Percentiles rank a stretch among this genome's conserved stretches.
These are phyloP conservation scores for Pseudogymnoascus pannorum DNA, from an alignment of 2,329 filamentous ascomycete species.

Conservation along the genomic window DNA sequence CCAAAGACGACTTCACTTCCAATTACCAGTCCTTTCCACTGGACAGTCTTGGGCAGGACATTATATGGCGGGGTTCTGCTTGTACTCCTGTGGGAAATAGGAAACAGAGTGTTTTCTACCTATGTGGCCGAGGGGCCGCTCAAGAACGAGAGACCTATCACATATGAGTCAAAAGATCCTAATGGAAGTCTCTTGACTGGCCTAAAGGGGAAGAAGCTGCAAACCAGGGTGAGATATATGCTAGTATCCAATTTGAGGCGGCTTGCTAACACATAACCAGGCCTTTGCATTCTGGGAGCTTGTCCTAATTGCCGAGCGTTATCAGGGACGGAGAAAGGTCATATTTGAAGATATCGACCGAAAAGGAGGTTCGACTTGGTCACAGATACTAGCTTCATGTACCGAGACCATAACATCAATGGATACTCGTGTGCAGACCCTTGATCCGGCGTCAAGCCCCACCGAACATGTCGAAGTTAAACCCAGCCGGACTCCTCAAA, in stretches of 20 bases:
- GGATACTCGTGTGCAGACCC: conserved; percentile 50
- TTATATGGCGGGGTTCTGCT: conserved; percentile 59
- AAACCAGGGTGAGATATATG: conserved; percentile 52
- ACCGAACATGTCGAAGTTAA: conserved; percentile 44
- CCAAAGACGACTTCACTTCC: conserved; percentile 62
- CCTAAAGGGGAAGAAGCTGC: conserved; percentile 72
- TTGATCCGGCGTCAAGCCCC: neutral
- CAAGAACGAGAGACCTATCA: conserved; percentile 79
- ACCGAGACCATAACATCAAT: conserved; percentile 63
- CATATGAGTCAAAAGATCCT: conserved; percentile 77
- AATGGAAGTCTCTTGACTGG: conserved; percentile 85
- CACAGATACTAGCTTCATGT: conserved; percentile 65
- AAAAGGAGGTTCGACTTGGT: conserved; percentile 71
- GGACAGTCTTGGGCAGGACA: conserved; percentile 49
- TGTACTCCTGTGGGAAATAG: conserved; percentile 65
- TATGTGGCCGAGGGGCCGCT: conserved; percentile 74
- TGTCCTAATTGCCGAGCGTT: conserved; percentile 67
- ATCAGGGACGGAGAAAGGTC: conserved; percentile 65
- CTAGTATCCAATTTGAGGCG: neutral
- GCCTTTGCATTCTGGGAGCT: conserved; percentile 90
- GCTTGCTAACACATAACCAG: conserved; percentile 32
- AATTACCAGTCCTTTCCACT: conserved; percentile 48
- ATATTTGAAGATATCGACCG: conserved; percentile 87
- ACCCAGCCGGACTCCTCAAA: conserved; percentile 28
- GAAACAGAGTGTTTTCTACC: conserved; percentile 70